These are phyloP conservation scores for Cicer arietinum DNA, from an alignment of 306 rosid species.

Conservation along the genomic window DNA sequence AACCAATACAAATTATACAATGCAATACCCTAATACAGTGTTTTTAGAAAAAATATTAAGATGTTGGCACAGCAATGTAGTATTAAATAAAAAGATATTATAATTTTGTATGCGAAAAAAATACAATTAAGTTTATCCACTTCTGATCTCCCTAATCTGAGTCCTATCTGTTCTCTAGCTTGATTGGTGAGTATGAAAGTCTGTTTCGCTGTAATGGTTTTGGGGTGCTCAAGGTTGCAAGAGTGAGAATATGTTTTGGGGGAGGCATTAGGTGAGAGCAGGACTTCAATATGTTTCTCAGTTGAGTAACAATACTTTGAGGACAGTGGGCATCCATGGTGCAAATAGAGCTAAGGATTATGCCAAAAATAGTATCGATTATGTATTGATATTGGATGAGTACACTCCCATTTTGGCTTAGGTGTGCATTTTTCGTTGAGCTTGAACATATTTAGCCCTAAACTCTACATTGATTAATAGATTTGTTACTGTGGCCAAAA, in stretches of 20 bases:
- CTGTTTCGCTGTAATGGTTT: neutral
- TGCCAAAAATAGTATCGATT: neutral
- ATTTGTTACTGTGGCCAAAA: constrained; percentile 4
- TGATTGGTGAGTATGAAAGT: constrained; percentile 3
- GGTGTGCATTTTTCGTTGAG: neutral
- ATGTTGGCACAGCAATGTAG: neutral
- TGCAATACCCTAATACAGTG: neutral
- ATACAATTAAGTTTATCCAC: constrained; percentile 4
- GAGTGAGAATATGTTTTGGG: constrained; percentile 8
- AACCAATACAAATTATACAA: neutral
- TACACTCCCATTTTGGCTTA: constrained; percentile 13
- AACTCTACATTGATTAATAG: constrained; percentile 26
- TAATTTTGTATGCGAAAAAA: neutral
- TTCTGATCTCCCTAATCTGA: neutral
- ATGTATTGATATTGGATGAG: neutral
- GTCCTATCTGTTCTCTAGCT: neutral
- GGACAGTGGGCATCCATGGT: constrained; percentile 21
- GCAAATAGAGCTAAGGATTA: neutral
- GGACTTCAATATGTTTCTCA: constrained; percentile 17
- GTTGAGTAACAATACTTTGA: neutral
- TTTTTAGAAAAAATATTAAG: neutral
- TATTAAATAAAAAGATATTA: neutral
- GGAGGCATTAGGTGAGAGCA: constrained; percentile 11
- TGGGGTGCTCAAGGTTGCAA: constrained; percentile 1
- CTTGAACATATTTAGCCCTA: neutral